phyloP scores from a whole-genome alignment of 176 grass and related monocot genomes.

The Saccharum spontaneum region DNA sequence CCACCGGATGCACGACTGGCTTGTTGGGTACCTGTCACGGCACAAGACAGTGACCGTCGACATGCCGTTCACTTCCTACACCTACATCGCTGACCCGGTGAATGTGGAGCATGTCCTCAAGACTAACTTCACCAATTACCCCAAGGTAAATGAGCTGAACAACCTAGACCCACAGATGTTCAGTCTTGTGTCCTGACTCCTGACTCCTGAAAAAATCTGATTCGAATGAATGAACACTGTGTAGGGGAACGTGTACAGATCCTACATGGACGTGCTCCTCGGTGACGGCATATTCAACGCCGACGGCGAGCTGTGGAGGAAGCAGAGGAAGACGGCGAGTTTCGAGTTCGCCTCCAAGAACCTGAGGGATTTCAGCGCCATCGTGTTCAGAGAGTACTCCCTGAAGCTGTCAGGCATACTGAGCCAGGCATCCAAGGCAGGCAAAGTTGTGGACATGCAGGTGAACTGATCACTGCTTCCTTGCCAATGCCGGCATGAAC shows the following conservation, averaged over 20 bases:
- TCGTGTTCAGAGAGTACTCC: conserved; percentile 84
- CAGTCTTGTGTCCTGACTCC: background rate
- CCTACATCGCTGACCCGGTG: conserved; percentile 86
- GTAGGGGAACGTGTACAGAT: conserved; percentile 70
- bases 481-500: background rate
- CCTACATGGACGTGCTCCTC: conserved; percentile 89
- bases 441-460: conserved; percentile 74
- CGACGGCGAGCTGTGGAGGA: conserved; percentile 87
- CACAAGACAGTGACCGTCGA: conserved; percentile 67
- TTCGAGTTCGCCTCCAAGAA: conserved; percentile 96
- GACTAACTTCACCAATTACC: conserved; percentile 94
- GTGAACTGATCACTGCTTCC: conserved; percentile 21
- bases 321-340: conserved; percentile 93
- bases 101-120: conserved; percentile 91
- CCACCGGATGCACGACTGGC: conserved; percentile 92
- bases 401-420: conserved; percentile 83
- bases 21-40: conserved; percentile 59
- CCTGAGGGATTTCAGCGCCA: conserved; percentile 79
- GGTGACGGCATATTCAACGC: conserved; percentile 95
- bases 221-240: conserved; percentile 26
- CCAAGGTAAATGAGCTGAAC: conserved; percentile 61
- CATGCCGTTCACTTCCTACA: conserved; percentile 91
- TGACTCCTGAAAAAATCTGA: background rate
- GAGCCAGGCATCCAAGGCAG: conserved; percentile 47
- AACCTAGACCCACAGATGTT: background rate